Percentiles rank a stretch among this genome's conserved stretches.
These are phyloP conservation scores for Castanopsis chinensis DNA, from an alignment of 306 rosid species.

Conservation along the genomic window DNA sequence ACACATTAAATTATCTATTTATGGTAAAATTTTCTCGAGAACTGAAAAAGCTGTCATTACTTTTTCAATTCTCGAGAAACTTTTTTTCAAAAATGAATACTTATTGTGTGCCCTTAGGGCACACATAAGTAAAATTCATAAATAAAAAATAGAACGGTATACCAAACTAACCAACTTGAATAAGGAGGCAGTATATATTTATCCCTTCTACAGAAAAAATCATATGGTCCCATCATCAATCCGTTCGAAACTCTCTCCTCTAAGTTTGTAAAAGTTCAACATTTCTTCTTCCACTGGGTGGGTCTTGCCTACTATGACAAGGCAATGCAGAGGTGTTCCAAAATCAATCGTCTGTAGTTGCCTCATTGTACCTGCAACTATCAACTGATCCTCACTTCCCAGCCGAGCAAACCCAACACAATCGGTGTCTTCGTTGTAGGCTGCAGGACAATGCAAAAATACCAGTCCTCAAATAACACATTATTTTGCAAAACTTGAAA, in stretches of 20 bases:
- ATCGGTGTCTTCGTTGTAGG: slow-evolving; percentile 54
- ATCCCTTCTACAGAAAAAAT: neutral
- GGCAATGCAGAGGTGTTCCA: slow-evolving; percentile 91
- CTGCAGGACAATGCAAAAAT: slow-evolving; percentile 39
- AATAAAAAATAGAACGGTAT: neutral
- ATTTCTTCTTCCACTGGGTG: slow-evolving; percentile 93
- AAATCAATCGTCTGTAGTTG: slow-evolving; percentile 68
- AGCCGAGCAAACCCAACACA: slow-evolving; percentile 93
- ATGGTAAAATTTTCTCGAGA: too few relatives aligned
- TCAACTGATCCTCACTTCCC: slow-evolving; percentile 82
- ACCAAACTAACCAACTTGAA: neutral
- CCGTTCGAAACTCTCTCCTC: slow-evolving; percentile 23
- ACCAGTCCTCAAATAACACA: neutral
- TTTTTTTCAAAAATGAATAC: too few relatives aligned
- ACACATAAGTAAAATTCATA: too few relatives aligned
- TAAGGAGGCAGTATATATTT: neutral
- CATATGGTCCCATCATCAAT: slow-evolving; percentile 6
- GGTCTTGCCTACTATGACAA: slow-evolving; percentile 80
- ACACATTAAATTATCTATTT: too few relatives aligned
- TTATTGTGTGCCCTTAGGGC: too few relatives aligned
- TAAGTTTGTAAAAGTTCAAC: slow-evolving; percentile 64
- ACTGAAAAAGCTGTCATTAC: too few relatives aligned
- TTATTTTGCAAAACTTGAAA: neutral
- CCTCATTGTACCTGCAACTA: slow-evolving; percentile 73
- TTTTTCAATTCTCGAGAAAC: too few relatives aligned